Percentiles rank a stretch among this genome's conserved stretches.
Evolutionary conservation across 1,284 basidiomycete genomes (phyloP).

Genomic region (Macrocystidia cucumis): DNA sequence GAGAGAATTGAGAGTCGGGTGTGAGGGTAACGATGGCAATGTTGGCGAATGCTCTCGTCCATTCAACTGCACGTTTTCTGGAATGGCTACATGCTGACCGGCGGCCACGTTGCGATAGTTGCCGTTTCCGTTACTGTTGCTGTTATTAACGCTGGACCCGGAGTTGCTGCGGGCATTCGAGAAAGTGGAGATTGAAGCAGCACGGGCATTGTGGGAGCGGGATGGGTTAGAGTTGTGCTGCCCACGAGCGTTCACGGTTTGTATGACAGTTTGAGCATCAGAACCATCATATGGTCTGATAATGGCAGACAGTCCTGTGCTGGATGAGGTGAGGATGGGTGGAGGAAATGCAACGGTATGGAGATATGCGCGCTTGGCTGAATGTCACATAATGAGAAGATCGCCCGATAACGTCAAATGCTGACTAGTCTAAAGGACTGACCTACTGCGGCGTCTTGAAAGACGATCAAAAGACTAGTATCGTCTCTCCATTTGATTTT

Average conservation of each 20-base stretch:
- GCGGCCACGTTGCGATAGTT: conserved; percentile 29
- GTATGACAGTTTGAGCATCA: conserved; percentile 87
- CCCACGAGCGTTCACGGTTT: conserved; percentile 72
- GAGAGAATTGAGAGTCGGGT: conserved; percentile 74
- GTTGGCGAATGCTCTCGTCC: conserved; percentile 72
- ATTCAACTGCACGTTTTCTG: conserved; percentile 45
- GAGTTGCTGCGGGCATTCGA: conserved; percentile 36
- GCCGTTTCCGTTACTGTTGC: conserved; percentile 25
- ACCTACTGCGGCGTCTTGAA: conserved; percentile 80
- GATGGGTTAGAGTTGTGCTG: conserved; percentile 56
- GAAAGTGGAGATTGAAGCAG: conserved; percentile 62
- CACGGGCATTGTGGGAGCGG: conserved; percentile 62
- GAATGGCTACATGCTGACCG: conserved; percentile 37
- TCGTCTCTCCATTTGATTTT: conserved; percentile 99
- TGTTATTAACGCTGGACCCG: too few species aligned
- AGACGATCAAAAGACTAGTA: conserved; percentile 92
- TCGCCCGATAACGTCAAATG: conserved; percentile 3
- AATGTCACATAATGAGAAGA: conserved; percentile 9
- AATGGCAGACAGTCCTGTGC: conserved; percentile 46
- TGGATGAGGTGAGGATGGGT: conserved; percentile 50
- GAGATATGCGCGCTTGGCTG: conserved; percentile 88
- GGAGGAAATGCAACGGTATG: conserved; percentile 81
- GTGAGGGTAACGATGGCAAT: conserved; percentile 69
- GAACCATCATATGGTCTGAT: conserved; percentile 92
- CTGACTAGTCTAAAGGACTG: conserved; percentile 24